These are phyloP conservation scores for Phlebopus sp. DNA, from an alignment of 1,284 basidiomycete genomes.

Conservation along the genomic window DNA sequence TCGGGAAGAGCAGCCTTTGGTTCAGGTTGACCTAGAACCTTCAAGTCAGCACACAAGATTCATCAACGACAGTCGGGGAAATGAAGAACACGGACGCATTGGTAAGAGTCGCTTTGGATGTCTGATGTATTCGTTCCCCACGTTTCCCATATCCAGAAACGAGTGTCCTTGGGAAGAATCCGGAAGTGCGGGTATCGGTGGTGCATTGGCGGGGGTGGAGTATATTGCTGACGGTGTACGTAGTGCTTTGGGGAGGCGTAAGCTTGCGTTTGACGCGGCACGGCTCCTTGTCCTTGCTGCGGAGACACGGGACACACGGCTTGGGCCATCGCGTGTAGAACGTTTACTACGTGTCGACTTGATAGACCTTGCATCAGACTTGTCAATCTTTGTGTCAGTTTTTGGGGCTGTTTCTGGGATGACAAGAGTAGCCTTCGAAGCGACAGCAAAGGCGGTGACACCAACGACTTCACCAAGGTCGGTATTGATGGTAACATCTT, in stretches of 20 bases:
- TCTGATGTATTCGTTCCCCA: conserved; percentile 8
- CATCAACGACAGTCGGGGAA: no score
- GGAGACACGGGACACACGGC: conserved; percentile 17
- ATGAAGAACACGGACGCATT: conserved; percentile 15
- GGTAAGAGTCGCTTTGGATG: conserved; percentile 10
- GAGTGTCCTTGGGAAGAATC: conserved; percentile 15
- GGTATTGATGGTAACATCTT: conserved; percentile 22
- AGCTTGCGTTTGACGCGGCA: conserved; percentile 28
- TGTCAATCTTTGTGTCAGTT: no score
- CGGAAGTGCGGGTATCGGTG: conserved; percentile 23
- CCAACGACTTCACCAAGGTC: conserved; percentile 30
- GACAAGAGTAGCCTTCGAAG: conserved; percentile 29
- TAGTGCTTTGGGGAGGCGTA: conserved; percentile 27
- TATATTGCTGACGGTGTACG: conserved; percentile 11
- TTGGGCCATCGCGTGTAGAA: conserved; percentile 19
- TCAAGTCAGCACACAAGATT: neutral
- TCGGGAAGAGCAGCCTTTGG: conserved; percentile 18
- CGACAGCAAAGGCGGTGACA: conserved; percentile 31
- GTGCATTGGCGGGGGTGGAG: conserved; percentile 10
- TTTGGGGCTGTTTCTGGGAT: conserved; percentile 7
- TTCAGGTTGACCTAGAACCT: conserved; percentile 18
- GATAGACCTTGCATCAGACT: conserved; percentile 22
- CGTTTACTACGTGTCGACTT: conserved; percentile 29
- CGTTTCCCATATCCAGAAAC: conserved; percentile 29
- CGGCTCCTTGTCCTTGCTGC: conserved; percentile 28